Percentiles rank a stretch among this genome's conserved stretches.
Conservation (phyloP, 2,329 filamentous ascomycete species). For the Neurospora crassa region DNA sequence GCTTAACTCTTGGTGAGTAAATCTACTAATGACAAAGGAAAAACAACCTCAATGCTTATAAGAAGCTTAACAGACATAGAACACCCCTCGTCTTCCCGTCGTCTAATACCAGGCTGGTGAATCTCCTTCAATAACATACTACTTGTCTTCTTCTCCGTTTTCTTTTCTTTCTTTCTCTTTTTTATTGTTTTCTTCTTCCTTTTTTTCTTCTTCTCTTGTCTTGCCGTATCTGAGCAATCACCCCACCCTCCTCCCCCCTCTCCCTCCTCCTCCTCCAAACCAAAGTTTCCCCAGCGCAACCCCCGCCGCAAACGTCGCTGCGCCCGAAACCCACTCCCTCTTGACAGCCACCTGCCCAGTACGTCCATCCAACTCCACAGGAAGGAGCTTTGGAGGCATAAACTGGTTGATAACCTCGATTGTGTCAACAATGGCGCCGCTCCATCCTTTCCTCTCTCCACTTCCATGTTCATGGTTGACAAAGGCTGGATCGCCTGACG, state of each 20-base stretch:
- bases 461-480: background rate
- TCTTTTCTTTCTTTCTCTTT: no score
- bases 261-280: background rate
- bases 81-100: no score
- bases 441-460: background rate
- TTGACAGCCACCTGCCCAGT: background rate
- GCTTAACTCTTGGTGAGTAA: no score
- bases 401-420: background rate
- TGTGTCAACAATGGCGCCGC: background rate
- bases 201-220: no score
- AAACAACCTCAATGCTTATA: no score
- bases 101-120: no score
- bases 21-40: no score
- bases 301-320: background rate
- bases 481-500: background rate
- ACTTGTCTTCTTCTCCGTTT: accelerated
- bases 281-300: background rate
- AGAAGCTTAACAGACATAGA: no score
- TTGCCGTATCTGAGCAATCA: no score
- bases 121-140: background rate
- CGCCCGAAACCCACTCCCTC: background rate
- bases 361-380: accelerated
- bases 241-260: background rate
- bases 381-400: background rate
- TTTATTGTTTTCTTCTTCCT: no score